Evolutionary conservation across 75 land plant species (phyloP).

Genomic region (Pinus taeda): DNA sequence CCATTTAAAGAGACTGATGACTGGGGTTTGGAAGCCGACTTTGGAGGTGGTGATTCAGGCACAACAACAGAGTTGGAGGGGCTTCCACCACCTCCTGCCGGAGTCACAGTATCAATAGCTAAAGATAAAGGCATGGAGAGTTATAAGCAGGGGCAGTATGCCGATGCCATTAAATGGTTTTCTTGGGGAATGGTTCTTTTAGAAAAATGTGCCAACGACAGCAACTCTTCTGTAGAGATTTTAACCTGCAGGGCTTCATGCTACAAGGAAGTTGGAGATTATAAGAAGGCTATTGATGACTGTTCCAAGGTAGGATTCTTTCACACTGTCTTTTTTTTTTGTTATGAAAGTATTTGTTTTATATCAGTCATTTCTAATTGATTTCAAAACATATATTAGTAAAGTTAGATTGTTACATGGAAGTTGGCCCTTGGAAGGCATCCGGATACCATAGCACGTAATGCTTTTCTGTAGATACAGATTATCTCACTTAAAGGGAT

Average conservation of each 20-base stretch:
- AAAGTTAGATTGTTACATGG: background rate
- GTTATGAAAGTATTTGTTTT: background rate
- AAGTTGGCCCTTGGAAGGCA: background rate
- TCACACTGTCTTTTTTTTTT: background rate
- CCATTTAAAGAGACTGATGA: slow-evolving; percentile 44
- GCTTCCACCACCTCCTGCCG: slow-evolving; percentile 90
- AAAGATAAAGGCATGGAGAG: slow-evolving; percentile 75
- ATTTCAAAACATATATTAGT: background rate
- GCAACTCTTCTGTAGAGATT: slow-evolving; percentile 43
- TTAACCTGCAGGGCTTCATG: slow-evolving; percentile 78
- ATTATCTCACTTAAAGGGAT: background rate
- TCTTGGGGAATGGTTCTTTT: slow-evolving; percentile 84
- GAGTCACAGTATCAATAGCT: slow-evolving; percentile 61
- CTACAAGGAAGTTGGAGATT: slow-evolving; percentile 96
- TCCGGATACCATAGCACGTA: background rate
- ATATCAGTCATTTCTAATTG: background rate
- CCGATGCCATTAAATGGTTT: slow-evolving; percentile 98
- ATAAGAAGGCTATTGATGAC: slow-evolving; percentile 94
- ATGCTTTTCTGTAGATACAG: background rate
- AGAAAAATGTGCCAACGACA: slow-evolving; percentile 45
- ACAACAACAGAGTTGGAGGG: slow-evolving; percentile 92
- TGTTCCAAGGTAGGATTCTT: slow-evolving; percentile 69
- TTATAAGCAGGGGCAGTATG: slow-evolving; percentile 90
- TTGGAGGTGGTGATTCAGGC: slow-evolving; percentile 43
- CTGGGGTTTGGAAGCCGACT: slow-evolving; percentile 63